Evolutionary conservation across 129 eudicot genomes (phyloP).

Genomic region (Sambucus nigra): DNA sequence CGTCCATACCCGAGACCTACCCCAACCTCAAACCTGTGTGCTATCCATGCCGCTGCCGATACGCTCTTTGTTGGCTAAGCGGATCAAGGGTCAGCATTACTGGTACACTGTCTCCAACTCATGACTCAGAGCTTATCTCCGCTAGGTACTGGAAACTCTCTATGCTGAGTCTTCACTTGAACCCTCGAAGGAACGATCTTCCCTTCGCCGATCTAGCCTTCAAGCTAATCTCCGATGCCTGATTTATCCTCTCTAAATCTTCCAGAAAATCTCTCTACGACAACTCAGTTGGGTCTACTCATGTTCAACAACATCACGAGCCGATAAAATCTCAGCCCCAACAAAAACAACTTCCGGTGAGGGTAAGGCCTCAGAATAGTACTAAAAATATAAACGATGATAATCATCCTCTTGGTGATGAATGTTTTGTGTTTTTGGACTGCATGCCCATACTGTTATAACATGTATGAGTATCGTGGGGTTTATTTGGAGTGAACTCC

Average conservation of each 20-base stretch:
- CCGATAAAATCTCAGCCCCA: neutral
- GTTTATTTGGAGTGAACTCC: constrained; percentile 51
- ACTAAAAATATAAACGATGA: constrained; percentile 17
- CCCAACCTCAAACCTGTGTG: constrained; percentile 54
- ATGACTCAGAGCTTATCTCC: constrained; percentile 52
- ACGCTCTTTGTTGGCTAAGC: constrained; percentile 63
- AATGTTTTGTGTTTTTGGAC: constrained; percentile 60
- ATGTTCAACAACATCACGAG: constrained; percentile 1
- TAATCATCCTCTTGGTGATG: constrained; percentile 32
- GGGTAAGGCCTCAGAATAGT: neutral
- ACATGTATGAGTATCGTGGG: constrained; percentile 61
- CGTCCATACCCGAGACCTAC: constrained; percentile 81
- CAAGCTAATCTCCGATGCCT: constrained; percentile 61
- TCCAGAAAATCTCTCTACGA: constrained; percentile 57
- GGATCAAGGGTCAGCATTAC: constrained; percentile 45
- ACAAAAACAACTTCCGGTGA: neutral
- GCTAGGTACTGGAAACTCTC: constrained; percentile 53
- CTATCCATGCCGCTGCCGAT: constrained; percentile 68
- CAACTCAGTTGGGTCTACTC: constrained; percentile 29
- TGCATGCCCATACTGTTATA: constrained; percentile 73
- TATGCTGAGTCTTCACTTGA: constrained; percentile 24
- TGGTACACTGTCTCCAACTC: constrained; percentile 45
- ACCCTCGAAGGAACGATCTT: constrained; percentile 37
- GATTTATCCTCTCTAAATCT: constrained; percentile 58
- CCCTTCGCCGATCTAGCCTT: constrained; percentile 74